Conservation (phyloP, 139 green algal genomes). For the Micractinium sp. region DNA sequence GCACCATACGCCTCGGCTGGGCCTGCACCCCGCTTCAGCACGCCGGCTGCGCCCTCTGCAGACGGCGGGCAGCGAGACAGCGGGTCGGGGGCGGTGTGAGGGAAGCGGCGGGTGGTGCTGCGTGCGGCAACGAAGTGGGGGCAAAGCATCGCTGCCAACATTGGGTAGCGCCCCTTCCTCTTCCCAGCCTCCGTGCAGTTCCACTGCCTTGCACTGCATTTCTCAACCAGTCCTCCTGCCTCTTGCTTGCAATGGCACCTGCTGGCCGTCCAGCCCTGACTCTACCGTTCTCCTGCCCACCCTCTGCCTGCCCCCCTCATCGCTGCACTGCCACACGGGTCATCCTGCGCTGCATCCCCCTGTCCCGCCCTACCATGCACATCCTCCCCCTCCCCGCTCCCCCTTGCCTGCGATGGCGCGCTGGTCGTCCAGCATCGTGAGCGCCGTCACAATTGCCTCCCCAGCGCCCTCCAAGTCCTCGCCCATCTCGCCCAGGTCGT, state of each 20-base stretch:
- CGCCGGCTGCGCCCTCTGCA: constrained; percentile 52
- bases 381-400: too few relatives aligned
- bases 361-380: too few relatives aligned
- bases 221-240: too few relatives aligned
- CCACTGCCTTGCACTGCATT: too few relatives aligned
- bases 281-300: too few relatives aligned
- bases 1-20: constrained; percentile 49
- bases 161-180: background rate
- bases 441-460: constrained; percentile 72
- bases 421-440: constrained; percentile 75
- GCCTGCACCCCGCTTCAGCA: constrained; percentile 29
- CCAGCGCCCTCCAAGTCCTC: constrained; percentile 61
- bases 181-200: background rate
- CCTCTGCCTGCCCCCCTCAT: background rate
- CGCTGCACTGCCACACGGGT: background rate
- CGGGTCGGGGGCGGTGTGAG: background rate
- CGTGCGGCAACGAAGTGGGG: background rate
- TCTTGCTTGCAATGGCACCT: too few relatives aligned
- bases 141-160: background rate
- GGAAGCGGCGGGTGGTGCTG: background rate
- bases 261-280: too few relatives aligned
- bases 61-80: background rate
- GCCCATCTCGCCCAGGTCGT: constrained; percentile 77
- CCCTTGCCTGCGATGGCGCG: constrained; percentile 49
- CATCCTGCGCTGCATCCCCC: too few relatives aligned